Evolutionary conservation across 2,329 filamentous ascomycete genomes (phyloP), one percentile per base, ranked within the genome.

Genomic region (Hymenoscyphus salicellus): DNA sequence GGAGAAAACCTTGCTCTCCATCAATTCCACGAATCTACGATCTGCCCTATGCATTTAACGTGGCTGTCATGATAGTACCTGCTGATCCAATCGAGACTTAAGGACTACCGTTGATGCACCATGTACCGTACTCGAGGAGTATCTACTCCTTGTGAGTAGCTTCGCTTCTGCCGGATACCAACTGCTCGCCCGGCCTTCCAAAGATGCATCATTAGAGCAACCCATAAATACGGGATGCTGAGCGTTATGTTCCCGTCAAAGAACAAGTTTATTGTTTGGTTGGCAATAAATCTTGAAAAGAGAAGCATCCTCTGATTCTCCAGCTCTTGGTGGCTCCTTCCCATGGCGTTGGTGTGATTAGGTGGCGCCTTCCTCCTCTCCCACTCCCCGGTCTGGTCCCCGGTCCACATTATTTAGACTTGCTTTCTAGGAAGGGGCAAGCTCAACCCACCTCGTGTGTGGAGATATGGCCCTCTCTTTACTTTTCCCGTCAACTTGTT

Each of bases 401-500:
- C 1, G 20, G 46, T 14, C 20, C 36, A 38, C 20, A 23, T 23
- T 52, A 26, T 26, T 52, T 52, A n/a, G n/a, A 52, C 46, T 20
- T 52, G 3, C 8, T 23, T 52, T 8, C 14, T 5, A 43, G 8
- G 20, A 7, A 26, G 11, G 46, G 46, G 43, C 10, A 49, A 2
- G n/a, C 10, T 11, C 43, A n/a, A 49, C 43, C 43, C 11, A 23
- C 46, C 46, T 14, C 46, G 23, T 23, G 10, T 23, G 46, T 52
- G 46, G 20, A 26, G 23, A 26, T 23, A 52, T 26, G 20, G n/a
- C 23, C 5, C 46, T 14, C 20, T 52, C 2, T 52, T 52, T 52
- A 52, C 46, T 52, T 52, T 52, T 52, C 46, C 20, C 38, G n/a
- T 23, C n/a, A 28, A 41, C 33, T 59, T 33, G n/a, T 65, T 28